Base-by-base conservation (phyloP, 2,329 filamentous ascomycete species). In the Ustilaginoidea virens region DNA sequence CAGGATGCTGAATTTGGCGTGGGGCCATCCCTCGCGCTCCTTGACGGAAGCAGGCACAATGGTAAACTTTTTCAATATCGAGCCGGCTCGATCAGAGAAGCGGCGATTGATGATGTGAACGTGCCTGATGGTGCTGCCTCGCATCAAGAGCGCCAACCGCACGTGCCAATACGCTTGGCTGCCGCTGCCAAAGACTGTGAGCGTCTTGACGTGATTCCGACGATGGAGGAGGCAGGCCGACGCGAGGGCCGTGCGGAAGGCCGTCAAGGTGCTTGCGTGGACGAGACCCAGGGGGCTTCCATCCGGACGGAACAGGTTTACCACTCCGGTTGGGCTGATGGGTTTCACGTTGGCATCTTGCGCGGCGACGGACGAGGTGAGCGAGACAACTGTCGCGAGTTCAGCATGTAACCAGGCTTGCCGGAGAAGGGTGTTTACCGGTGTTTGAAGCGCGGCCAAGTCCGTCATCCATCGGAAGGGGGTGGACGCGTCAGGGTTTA, bases 101-200 rank as follows among this genome's bases (percentile, higher is more conserved):
- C 64, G 61, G 19, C 80, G 74, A 45, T 86, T 92, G 47, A 93
- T 75, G 43, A 94, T 76, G 53, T 87, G 77, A 27, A 94, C 68
- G 33, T 78, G 71, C 42, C 76, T 74, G 41, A 93, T 76, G 13
- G 82, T 80, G 25, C 57, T 31, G 2, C 71, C 71, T 14, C 67
- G 77, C 28, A 90, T 63, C 37, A 87, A 64, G 8, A 96, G 64
- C 1, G 86, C 77, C 4, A 96, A 66, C 1, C 85, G 76, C 24
- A 92, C 72, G 49, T 94, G 87, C 86, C 86, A 96, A 58, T 87
- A 92, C 9, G 87, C 87, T 57, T 94, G 86, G 41, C 78, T 74
- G 25, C 87, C 87, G 19, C 79, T 76, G 15, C 87, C 87, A 49
- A 94, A 96, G 30, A 92, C 77, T 10, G 78, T 75, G 8, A 94